These are phyloP conservation scores for Phellopilus nigrolimitatus DNA, from an alignment of 1,284 basidiomycete genomes.

Conservation along the genomic window DNA sequence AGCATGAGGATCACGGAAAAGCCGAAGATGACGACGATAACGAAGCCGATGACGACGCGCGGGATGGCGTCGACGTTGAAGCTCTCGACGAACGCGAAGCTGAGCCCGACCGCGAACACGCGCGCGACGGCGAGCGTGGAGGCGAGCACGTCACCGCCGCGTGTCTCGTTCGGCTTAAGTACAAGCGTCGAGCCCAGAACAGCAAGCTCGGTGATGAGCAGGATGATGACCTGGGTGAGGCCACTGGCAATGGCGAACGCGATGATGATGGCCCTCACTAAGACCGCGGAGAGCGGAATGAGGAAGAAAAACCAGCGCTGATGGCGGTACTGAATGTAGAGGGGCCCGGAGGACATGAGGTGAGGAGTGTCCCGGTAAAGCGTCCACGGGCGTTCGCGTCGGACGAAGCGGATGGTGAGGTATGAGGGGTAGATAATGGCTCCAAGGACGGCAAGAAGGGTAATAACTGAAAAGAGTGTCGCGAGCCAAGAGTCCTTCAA, in stretches of 20 bases:
- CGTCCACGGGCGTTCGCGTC: constrained; percentile 31
- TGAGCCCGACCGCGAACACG: constrained; percentile 54
- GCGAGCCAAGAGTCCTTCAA: constrained; percentile 83
- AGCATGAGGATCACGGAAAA: constrained; percentile 56
- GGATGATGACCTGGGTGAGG: constrained; percentile 65
- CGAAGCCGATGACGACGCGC: constrained; percentile 50
- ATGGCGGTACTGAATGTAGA: constrained; percentile 52
- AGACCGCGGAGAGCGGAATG: constrained; percentile 47
- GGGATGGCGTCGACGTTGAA: constrained; percentile 62
- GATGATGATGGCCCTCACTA: constrained; percentile 69
- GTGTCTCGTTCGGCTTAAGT: constrained; percentile 52
- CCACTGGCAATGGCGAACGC: constrained; percentile 64
- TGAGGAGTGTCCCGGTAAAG: constrained; percentile 35
- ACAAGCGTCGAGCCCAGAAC: constrained; percentile 51
- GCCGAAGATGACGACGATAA: constrained; percentile 36
- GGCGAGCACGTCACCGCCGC: constrained; percentile 57
- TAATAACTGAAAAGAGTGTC: constrained; percentile 58
- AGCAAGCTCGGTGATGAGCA: constrained; percentile 65
- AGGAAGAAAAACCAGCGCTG: constrained; percentile 56
- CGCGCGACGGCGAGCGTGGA: constrained; percentile 60
- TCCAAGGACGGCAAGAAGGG: constrained; percentile 53
- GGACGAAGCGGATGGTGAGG: constrained; percentile 41
- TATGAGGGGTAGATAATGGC: constrained; percentile 43
- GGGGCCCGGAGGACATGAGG: constrained; percentile 39
- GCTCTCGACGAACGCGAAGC: constrained; percentile 63